A percentile compares a stretch with the other conserved stretches of the same genome.
Evolutionary conservation across 1,139 yeast species (phyloP).

Genomic region (Lodderomyces theae): DNA sequence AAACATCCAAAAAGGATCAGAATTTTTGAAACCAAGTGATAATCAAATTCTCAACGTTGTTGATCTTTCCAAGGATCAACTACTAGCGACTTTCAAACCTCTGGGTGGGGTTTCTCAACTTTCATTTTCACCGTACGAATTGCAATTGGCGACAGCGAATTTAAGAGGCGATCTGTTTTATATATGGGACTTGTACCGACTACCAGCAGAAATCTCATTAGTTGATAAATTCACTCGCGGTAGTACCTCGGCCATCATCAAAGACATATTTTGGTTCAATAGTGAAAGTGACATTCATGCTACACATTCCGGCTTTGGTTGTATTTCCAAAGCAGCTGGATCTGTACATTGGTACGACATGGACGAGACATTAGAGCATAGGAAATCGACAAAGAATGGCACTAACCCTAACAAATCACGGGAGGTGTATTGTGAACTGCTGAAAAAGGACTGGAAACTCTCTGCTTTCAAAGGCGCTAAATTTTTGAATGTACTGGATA

Average conservation of each 20-base stretch:
- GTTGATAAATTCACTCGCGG: slow-evolving; percentile 64
- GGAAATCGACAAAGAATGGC: slow-evolving; percentile 22
- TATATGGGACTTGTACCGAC: slow-evolving; percentile 61
- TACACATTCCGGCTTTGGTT: slow-evolving; percentile 42
- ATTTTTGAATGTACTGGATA: slow-evolving; percentile 25
- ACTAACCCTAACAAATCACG: neutral
- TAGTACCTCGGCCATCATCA: slow-evolving; percentile 56
- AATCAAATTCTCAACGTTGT: slow-evolving; percentile 42
- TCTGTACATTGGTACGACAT: slow-evolving; percentile 63
- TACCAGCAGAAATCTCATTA: slow-evolving; percentile 50
- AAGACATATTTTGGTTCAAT: slow-evolving; percentile 54
- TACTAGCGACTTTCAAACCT: slow-evolving; percentile 54
- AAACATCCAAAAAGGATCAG: slow-evolving; percentile 29
- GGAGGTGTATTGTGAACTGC: slow-evolving; percentile 9
- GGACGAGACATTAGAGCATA: slow-evolving; percentile 35
- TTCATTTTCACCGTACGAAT: slow-evolving; percentile 62
- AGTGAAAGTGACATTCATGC: slow-evolving; percentile 13
- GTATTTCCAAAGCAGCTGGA: slow-evolving; percentile 55
- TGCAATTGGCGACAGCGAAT: slow-evolving; percentile 56
- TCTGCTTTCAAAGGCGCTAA: slow-evolving; percentile 33
- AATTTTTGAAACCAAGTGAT: slow-evolving; percentile 23
- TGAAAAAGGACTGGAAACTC: slow-evolving; percentile 41
- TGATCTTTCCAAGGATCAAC: slow-evolving; percentile 44
- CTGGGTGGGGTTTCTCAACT: slow-evolving; percentile 62
- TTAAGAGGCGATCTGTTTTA: slow-evolving; percentile 61